phyloP scores from a whole-genome alignment of 2,329 filamentous ascomycete genomes.

The Colletotrichum salicis region DNA sequence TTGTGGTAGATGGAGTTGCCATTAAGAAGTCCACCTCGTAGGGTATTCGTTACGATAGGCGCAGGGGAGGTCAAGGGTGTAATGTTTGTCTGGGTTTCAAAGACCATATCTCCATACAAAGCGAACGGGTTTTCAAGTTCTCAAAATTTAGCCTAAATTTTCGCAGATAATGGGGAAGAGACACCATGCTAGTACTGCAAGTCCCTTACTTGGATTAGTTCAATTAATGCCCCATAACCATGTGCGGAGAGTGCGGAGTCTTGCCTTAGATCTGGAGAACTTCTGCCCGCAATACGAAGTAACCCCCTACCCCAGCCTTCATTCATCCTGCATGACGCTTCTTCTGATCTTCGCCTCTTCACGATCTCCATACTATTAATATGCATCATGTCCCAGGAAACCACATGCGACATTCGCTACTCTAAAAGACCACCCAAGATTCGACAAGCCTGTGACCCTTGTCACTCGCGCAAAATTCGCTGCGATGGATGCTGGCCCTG shows the following conservation, averaged over 20 bases:
- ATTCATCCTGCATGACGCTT: background rate
- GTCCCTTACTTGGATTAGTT: background rate
- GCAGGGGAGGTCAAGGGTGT: background rate
- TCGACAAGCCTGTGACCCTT: background rate
- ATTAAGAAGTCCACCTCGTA: background rate
- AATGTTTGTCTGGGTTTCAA: background rate
- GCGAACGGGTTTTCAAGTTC: background rate
- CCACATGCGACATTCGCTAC: background rate
- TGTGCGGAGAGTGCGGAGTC: background rate
- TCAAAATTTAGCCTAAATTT: background rate
- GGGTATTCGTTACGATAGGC: background rate
- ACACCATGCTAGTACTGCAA: background rate
- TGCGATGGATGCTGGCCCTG: background rate
- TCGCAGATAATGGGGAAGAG: background rate
- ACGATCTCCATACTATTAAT: background rate
- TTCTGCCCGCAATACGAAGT: background rate
- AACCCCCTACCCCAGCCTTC: background rate
- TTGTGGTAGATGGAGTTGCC: background rate
- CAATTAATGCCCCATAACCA: background rate
- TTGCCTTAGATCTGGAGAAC: background rate
- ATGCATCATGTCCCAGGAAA: background rate
- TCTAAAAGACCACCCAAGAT: background rate
- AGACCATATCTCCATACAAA: background rate
- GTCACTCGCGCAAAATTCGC: background rate
- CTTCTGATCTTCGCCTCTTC: background rate